These are phyloP conservation scores for Torulaspora gathmanii DNA, from an alignment of 805 yeast genomes.

Conservation along the genomic window DNA sequence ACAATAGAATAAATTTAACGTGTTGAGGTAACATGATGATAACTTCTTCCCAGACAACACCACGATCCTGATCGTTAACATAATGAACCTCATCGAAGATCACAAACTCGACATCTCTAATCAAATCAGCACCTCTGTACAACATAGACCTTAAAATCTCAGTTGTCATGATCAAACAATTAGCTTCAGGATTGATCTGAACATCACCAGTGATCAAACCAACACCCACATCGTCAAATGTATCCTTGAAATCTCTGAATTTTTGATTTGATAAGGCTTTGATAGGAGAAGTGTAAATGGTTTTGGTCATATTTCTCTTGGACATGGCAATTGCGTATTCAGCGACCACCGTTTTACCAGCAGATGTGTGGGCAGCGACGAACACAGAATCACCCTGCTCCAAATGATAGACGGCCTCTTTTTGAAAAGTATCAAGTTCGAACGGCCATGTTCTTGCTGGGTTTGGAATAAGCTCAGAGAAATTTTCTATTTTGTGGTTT, in stretches of 20 bases:
- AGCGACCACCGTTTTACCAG: slow-evolving; percentile 97
- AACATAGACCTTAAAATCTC: slow-evolving; percentile 94
- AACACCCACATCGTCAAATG: slow-evolving; percentile 76
- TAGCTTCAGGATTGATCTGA: slow-evolving; percentile 93
- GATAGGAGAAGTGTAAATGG: slow-evolving; percentile 93
- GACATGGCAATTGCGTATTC: slow-evolving; percentile 99
- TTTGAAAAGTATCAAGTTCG: slow-evolving; percentile 89
- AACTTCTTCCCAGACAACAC: slow-evolving; percentile 99
- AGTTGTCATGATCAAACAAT: slow-evolving; percentile 95
- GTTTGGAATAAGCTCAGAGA: slow-evolving; percentile 81
- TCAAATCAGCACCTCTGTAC: slow-evolving; percentile 92
- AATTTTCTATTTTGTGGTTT: slow-evolving; percentile 76
- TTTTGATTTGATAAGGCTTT: slow-evolving; percentile 88
- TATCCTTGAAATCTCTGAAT: slow-evolving; percentile 78
- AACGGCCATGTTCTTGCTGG: slow-evolving; percentile 96
- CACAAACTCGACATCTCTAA: slow-evolving; percentile 95
- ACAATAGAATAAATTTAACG: slow-evolving; percentile 80
- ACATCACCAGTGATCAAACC: slow-evolving; percentile 98
- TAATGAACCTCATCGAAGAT: slow-evolving; percentile 98
- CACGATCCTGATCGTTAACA: slow-evolving; percentile 93
- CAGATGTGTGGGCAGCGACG: slow-evolving; percentile 98
- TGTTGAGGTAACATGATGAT: slow-evolving; percentile 97
- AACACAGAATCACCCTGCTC: slow-evolving; percentile 98
- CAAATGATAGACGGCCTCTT: slow-evolving; percentile 92
- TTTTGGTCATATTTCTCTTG: slow-evolving; percentile 89